A percentile compares a stretch with the other conserved stretches of the same genome.
These are phyloP conservation scores for Wickerhamiella lipophila DNA, from an alignment of 805 yeast species.

Conservation along the genomic window DNA sequence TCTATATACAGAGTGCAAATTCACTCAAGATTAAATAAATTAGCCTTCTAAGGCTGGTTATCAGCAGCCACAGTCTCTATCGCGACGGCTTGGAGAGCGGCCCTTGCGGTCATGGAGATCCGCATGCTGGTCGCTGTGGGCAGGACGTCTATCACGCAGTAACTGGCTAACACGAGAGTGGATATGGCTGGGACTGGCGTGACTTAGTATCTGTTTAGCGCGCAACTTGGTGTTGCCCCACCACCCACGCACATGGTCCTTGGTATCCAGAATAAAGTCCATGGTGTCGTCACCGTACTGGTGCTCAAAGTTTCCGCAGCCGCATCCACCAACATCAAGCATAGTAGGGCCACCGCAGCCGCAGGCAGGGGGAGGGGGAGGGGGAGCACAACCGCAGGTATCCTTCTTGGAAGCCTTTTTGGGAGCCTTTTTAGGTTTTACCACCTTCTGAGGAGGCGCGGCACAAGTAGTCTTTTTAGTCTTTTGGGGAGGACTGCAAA, in stretches of 20 bases:
- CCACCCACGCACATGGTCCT: conserved; percentile 10
- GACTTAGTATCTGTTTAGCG: conserved; percentile 5
- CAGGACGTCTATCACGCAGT: conserved; percentile 8
- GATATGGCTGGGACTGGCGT: conserved; percentile 6
- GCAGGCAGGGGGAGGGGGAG: neutral
- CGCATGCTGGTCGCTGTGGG: conserved; percentile 5
- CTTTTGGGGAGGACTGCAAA: neutral
- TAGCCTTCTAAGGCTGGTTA: neutral
- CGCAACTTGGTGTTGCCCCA: conserved; percentile 7
- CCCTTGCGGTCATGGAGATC: conserved; percentile 7
- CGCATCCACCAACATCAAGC: neutral
- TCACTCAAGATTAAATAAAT: neutral
- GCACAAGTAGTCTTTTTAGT: neutral
- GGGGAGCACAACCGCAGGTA: conserved; percentile 2
- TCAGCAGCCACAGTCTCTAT: neutral
- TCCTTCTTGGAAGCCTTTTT: neutral
- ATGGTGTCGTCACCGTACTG: conserved; percentile 11
- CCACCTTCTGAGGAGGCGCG: neutral
- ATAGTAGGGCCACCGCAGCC: conserved; percentile 2
- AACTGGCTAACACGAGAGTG: conserved; percentile 6
- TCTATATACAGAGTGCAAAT: neutral
- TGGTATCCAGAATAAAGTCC: conserved; percentile 5
- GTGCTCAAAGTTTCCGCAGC: conserved; percentile 1
- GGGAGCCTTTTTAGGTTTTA: neutral
- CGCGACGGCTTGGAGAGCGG: neutral